phyloP scores from a whole-genome alignment of 148 eudicot genomes.

The Amaranthus palmeri region DNA sequence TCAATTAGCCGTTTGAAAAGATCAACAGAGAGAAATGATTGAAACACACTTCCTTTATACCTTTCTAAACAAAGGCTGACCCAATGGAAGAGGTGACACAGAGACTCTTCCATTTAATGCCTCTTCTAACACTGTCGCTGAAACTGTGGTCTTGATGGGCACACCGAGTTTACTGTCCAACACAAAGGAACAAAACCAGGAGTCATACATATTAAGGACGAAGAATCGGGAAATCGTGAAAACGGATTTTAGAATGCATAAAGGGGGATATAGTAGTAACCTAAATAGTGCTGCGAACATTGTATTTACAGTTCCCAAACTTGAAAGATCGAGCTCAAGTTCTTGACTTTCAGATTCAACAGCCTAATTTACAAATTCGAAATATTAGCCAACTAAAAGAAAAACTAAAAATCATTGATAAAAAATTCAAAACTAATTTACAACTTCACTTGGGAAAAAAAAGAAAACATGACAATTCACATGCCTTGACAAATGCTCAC shows the following conservation, averaged over 20 bases:
- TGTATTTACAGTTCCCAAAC: constrained; percentile 93
- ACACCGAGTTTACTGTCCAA: constrained; percentile 82
- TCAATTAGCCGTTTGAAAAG: constrained; percentile 8
- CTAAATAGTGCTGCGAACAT: constrained; percentile 96
- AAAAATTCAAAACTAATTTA: not conserved
- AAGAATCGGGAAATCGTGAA: constrained; percentile 11
- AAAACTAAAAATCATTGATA: constrained; percentile 1
- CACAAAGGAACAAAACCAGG: constrained; percentile 9
- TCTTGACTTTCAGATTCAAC: constrained; percentile 91
- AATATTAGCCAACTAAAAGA: constrained; percentile 9
- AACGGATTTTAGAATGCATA: not conserved
- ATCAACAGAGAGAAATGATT: constrained; percentile 3
- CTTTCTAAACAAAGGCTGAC: constrained; percentile 71
- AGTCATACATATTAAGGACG: not conserved
- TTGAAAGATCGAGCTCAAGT: constrained; percentile 94
- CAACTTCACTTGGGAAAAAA: not conserved
- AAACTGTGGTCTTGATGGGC: constrained; percentile 92
- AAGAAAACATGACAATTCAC: not conserved
- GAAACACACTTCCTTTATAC: constrained; percentile 28
- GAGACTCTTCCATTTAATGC: constrained; percentile 75
- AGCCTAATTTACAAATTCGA: constrained; percentile 45
- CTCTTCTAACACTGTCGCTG: constrained; percentile 90
- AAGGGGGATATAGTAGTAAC: constrained; percentile 23
- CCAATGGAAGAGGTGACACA: constrained; percentile 60
- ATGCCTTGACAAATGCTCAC: constrained; percentile 30